Conservation (phyloP, 2,329 filamentous ascomycete genomes). For the Hirsutella rhossiliensis region DNA sequence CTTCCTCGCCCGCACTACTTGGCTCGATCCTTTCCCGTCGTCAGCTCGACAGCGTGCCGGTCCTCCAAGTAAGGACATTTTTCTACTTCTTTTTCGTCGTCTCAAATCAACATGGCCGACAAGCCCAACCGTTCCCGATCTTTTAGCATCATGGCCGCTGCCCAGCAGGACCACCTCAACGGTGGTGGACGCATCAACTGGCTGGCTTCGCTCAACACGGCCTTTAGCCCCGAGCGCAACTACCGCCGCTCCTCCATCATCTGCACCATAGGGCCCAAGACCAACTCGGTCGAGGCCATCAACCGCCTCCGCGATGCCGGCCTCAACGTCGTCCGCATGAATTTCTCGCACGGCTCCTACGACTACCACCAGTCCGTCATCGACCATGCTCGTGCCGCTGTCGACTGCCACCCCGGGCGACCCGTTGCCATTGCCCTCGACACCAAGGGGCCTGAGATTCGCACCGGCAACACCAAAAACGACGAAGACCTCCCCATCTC, state of each 20-base stretch:
- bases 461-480: slow-evolving; percentile 58
- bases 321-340: slow-evolving; percentile 99
- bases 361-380: slow-evolving; percentile 99
- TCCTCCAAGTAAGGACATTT: slow-evolving; percentile 1
- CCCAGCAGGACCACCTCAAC: slow-evolving; percentile 76
- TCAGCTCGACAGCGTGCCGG: neutral
- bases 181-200: slow-evolving; percentile 59
- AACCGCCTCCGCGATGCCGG: slow-evolving; percentile 83
- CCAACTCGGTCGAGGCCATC: slow-evolving; percentile 94
- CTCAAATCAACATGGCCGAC: slow-evolving; percentile 18
- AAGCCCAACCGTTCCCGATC: slow-evolving; percentile 17
- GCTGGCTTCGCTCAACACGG: slow-evolving; percentile 69
- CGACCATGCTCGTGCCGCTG: slow-evolving; percentile 83
- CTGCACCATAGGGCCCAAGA: slow-evolving; percentile 98
- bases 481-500: slow-evolving; percentile 83
- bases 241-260: slow-evolving; percentile 97
- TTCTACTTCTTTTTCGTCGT: slow-evolving; percentile 1
- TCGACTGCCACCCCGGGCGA: slow-evolving; percentile 64
- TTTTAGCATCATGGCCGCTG: slow-evolving; percentile 39
- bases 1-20: neutral
- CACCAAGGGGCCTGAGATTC: slow-evolving; percentile 53
- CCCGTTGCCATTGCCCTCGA: slow-evolving; percentile 91
- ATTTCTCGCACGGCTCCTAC: slow-evolving; percentile 75
- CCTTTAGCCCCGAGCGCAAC: slow-evolving; percentile 75
- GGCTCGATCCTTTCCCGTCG: neutral